Conservation (phyloP, 441 rosid species). For the Euphorbia schlechtendalii region DNA sequence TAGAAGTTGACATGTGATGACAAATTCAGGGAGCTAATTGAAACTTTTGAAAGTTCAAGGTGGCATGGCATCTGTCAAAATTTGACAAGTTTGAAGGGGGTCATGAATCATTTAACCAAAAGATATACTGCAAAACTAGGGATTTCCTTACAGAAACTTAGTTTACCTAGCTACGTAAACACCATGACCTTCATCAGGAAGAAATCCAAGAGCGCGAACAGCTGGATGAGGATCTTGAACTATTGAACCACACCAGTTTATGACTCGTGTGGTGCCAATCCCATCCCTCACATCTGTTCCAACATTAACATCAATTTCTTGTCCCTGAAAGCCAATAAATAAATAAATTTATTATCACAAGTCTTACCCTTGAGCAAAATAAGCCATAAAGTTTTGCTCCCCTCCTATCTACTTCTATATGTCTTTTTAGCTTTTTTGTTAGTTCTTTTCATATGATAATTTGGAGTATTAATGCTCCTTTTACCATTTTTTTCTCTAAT, state of each 20-base stretch:
- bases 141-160: not conserved
- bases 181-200: conserved; percentile 98
- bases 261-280: conserved; percentile 71
- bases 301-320: conserved; percentile 64
- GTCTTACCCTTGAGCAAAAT: not conserved
- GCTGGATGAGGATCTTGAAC: conserved; percentile 97
- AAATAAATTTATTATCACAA: conserved; percentile 6
- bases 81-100: no score
- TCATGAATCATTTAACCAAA: not conserved
- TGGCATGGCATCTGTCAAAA: no score
- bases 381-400: not conserved
- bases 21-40: no score
- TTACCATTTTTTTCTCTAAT: no score
- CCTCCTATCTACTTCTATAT: no score
- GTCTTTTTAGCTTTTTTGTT: no score
- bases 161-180: conserved; percentile 80
- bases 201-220: conserved; percentile 96
- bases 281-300: conserved; percentile 96
- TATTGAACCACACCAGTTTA: conserved; percentile 94
- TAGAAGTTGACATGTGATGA: no score
- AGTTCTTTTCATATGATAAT: no score
- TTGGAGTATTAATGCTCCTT: no score
- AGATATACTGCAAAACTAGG: not conserved
- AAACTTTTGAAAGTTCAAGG: no score
- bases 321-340: conserved; percentile 53